Evolutionary conservation across 2,329 filamentous ascomycete species (phyloP).

Genomic region (Botryosphaeria dothidea): DNA sequence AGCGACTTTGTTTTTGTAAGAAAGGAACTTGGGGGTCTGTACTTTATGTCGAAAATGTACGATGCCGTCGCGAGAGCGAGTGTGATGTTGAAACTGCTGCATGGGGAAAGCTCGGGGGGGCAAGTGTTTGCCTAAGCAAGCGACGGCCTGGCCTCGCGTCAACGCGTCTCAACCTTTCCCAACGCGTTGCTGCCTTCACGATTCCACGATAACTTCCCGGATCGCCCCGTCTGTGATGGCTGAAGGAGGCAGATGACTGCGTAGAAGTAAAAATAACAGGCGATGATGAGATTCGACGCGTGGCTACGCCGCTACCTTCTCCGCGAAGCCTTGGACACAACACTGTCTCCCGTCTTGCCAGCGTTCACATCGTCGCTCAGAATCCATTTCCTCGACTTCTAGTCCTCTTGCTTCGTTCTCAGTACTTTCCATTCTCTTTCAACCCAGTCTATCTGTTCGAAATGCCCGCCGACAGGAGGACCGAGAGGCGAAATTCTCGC

Average conservation of each 20-base stretch:
- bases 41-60: neutral
- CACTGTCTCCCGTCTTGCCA: neutral
- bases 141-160: neutral
- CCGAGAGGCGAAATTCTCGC: conserved; percentile 28
- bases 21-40: neutral
- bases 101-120: conserved; percentile 12
- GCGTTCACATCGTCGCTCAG: neutral
- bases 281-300: neutral
- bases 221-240: too few species aligned
- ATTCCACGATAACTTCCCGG: too few species aligned
- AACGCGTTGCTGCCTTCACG: neutral
- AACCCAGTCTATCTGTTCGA: neutral
- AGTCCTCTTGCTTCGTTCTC: neutral
- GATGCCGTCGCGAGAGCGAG: neutral
- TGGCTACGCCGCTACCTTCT: neutral
- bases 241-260: neutral
- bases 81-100: neutral
- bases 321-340: neutral
- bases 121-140: conserved; percentile 5
- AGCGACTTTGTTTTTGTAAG: neutral
- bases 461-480: conserved; percentile 35
- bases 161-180: neutral
- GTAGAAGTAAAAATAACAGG: neutral
- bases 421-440: too few species aligned
- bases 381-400: neutral